Base-by-base conservation (phyloP, 2,329 filamentous ascomycete genomes). In the Achaetomium macrosporum region DNA sequence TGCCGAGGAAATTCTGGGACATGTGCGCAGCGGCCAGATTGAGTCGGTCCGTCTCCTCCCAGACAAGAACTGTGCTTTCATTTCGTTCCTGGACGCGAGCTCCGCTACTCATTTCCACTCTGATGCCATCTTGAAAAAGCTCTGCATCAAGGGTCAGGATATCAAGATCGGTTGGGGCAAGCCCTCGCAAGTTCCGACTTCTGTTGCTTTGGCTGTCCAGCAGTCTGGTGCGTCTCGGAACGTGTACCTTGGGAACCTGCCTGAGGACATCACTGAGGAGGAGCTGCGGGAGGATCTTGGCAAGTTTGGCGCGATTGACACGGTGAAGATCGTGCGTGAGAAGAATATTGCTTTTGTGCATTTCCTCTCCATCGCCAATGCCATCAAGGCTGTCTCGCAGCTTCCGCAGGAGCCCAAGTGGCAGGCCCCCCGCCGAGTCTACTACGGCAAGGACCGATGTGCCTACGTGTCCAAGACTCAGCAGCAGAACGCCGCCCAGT, bases 131-230 rank as follows among this genome's bases (percentile, higher is more conserved):
- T 82, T 99, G 81, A 99, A 99, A 79, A 99, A 97, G 79, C 83
- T 99, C 68, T 91, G 91, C 64, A 95, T 99, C 76, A 91, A 95
- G 73, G 92, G 92, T 25, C 93, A 97, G 76, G 93, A 99, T 69
- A 96, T 99, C 77, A 99, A 99, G 78, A 91, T 99, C 64, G 93
- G 93, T 58, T 99, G 93, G 93, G 93, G 93, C 59, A 99, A 99
- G 74, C 92, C 93, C 31, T 97, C 93, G 3, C 92, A 96, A 71
- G 93, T 99, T 1, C 93, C 93, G 3, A 97, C 92, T 2, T 97
- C 93, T 2, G 93, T 99, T 43, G 90, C 91, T n/a, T 78, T 97
- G 53, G 92, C 93, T 43, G 93, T 97, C 31, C 93, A 99, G 74
- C 93, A 99, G 72, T 96, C 91, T 12, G 91, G 91, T 48, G 93